A percentile compares a stretch with the other conserved stretches of the same genome.
Evolutionary conservation across 768 basidiomycete genomes (phyloP).

Genomic region (Agaricus sinodeliciosus): DNA sequence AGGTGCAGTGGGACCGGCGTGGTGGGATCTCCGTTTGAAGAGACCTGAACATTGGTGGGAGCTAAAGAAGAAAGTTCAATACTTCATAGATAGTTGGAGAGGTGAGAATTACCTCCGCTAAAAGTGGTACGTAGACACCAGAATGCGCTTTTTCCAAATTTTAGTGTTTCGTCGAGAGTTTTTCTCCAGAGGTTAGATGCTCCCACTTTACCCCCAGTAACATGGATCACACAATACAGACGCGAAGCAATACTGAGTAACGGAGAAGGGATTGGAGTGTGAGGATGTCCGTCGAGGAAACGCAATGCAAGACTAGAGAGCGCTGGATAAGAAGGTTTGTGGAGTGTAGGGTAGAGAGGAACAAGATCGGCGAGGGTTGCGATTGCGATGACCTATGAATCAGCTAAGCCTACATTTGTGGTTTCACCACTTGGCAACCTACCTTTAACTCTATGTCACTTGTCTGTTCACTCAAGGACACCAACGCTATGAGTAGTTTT

Average conservation of each 20-base stretch:
- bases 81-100: not conserved
- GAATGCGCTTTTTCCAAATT: conserved; percentile 61
- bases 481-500: conserved; percentile 58
- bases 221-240: conserved; percentile 58
- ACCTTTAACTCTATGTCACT: conserved; percentile 52
- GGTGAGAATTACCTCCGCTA: conserved; percentile 25
- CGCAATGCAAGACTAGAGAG: conserved; percentile 49
- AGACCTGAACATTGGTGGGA: conserved; percentile 5
- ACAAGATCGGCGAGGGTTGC: conserved; percentile 50
- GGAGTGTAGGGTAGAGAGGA: conserved; percentile 59
- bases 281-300: conserved; percentile 49
- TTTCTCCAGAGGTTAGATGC: conserved; percentile 69
- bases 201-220: conserved; percentile 76
- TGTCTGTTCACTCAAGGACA: conserved; percentile 48
- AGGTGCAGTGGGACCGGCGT: conserved; percentile 47
- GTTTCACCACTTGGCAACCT: conserved; percentile 3
- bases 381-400: conserved; percentile 36
- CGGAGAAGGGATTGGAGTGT: conserved; percentile 29
- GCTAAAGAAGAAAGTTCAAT: not conserved
- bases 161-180: conserved; percentile 62
- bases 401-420: not conserved
- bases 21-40: conserved; percentile 36
- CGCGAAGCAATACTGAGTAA: conserved; percentile 44
- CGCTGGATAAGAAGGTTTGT: conserved; percentile 45
- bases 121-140: conserved; percentile 55